Evolutionary conservation across 2,329 filamentous ascomycete genomes (phyloP), one percentile per base, ranked within the genome.

Genomic region (Cladophialophora immunda): DNA sequence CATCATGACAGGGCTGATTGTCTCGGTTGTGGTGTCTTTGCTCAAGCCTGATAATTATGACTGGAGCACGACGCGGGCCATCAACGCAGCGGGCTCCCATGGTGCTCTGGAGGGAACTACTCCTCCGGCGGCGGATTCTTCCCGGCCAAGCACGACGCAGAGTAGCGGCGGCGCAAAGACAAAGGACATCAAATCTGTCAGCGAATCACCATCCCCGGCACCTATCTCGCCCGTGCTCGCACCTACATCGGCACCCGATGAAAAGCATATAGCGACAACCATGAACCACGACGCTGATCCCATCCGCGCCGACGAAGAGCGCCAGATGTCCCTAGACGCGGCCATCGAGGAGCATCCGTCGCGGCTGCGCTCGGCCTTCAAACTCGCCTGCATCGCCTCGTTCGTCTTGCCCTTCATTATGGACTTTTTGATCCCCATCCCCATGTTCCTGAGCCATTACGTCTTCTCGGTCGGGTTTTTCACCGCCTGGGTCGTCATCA

Each of bases 351-450:
- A 80, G 47, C 67, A 75, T 60, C 74, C 78, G 27, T 62, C 68
- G 47, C 69, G 74, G 56, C 69, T 77, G 34, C 74, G 73, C 13
- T 70, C 75, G 9, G 78, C 79, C 0, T 79, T 80, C 68, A 78
- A 78, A 55, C 68, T 87, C 72, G 85, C 87, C 0, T 82, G 85
- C 64, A 81, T 79, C 45, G 77, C 87, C 66, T 91, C 89, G 0
- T 81, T 89, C 17, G 76, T 85, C 69, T 81, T 92, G 80, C 91
- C 92, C 0, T 68, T 97, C 0, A 84, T 87, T 0, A 83, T 97
- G 66, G 81, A 97, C 0, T 83, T 97, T 78, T 85, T 97, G 19
- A 97, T 93, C 92, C 93, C 93, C 0, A 94, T 97, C 85, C 93
- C 93, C 1, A 89, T 97, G 88, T 97, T 95, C 75, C 93, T 92